These are phyloP conservation scores for Scheffersomyces ergatensis DNA, from an alignment of 805 yeast species.

Conservation along the genomic window DNA sequence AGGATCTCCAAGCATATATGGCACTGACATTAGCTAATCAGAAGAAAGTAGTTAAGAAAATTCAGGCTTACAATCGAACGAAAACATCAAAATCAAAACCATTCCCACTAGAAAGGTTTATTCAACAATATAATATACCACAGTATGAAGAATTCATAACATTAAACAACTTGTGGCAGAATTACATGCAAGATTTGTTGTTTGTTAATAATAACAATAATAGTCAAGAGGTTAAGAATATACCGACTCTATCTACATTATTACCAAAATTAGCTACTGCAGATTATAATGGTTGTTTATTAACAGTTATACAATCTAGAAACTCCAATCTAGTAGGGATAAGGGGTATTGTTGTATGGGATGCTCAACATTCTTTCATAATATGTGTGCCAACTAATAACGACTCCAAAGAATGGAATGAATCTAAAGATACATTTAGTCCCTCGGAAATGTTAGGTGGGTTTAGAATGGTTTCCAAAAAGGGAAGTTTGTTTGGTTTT, in stretches of 20 bases:
- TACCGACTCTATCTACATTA: slow-evolving; percentile 27
- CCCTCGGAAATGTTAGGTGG: slow-evolving; percentile 53
- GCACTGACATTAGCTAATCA: slow-evolving; percentile 37
- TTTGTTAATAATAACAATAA: slow-evolving; percentile 20
- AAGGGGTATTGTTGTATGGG: slow-evolving; percentile 81
- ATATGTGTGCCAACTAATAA: slow-evolving; percentile 49
- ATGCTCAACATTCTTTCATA: slow-evolving; percentile 70
- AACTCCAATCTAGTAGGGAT: slow-evolving; percentile 59
- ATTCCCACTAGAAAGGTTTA: slow-evolving; percentile 19
- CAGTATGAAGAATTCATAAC: slow-evolving; percentile 50
- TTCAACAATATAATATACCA: slow-evolving; percentile 30
- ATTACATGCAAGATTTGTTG: slow-evolving; percentile 59
- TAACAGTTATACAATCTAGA: slow-evolving; percentile 57
- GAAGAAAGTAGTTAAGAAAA: slow-evolving; percentile 30
- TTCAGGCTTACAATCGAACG: slow-evolving; percentile 27
- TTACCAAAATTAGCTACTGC: slow-evolving; percentile 66
- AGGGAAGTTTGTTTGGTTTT: slow-evolving; percentile 61
- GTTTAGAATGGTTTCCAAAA: slow-evolving; percentile 62
- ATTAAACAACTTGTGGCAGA: slow-evolving; percentile 70
- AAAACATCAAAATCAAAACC: slow-evolving; percentile 17
- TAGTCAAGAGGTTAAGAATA: slow-evolving; percentile 10
- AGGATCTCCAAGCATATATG: slow-evolving; percentile 42
- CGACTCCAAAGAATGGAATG: slow-evolving; percentile 32
- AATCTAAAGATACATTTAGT: slow-evolving; percentile 16
- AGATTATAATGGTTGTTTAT: slow-evolving; percentile 75